A percentile compares a stretch with the other conserved stretches of the same genome.
These are phyloP conservation scores for Metschnikowia cubensis DNA, from an alignment of 805 yeast genomes.

Conservation along the genomic window DNA sequence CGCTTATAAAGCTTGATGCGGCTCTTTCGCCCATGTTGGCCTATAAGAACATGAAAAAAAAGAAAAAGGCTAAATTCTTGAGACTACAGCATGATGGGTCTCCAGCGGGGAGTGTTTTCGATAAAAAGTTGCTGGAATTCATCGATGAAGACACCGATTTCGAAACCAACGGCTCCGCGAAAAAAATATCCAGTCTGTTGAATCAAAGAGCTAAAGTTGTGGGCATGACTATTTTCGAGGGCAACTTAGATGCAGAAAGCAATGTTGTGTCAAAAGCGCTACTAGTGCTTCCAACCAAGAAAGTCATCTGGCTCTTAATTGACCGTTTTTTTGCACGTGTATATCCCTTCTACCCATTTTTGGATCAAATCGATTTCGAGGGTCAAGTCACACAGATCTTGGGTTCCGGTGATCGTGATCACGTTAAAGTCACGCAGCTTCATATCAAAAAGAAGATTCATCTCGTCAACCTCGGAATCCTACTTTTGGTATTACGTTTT, in stretches of 20 bases:
- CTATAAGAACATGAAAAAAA: conserved; percentile 8
- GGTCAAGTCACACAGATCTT: conserved; percentile 18
- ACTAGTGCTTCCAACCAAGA: conserved; percentile 22
- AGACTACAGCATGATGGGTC: background rate
- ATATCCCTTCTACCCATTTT: conserved; percentile 62
- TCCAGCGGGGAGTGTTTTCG: conserved; percentile 14
- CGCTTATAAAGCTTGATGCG: conserved; percentile 16
- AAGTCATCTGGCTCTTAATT: conserved; percentile 24
- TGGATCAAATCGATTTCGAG: conserved; percentile 26
- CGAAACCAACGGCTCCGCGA: conserved; percentile 6
- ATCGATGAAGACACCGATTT: conserved; percentile 11
- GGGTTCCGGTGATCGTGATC: conserved; percentile 15
- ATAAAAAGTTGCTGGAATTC: conserved; percentile 7
- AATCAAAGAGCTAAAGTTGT: conserved; percentile 17
- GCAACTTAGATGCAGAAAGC: conserved; percentile 18
- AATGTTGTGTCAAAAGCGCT: conserved; percentile 19
- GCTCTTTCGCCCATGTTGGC: conserved; percentile 18
- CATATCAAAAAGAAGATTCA: conserved; percentile 31
- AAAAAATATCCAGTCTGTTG: conserved; percentile 1
- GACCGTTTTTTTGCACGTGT: conserved; percentile 38
- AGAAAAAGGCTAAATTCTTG: background rate
- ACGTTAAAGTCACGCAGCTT: conserved; percentile 18
- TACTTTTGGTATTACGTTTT: conserved; percentile 31
- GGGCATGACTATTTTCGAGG: conserved; percentile 20
- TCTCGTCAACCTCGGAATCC: conserved; percentile 30